phyloP scores from a whole-genome alignment of 768 basidiomycete genomes.

The Mycena metata region DNA sequence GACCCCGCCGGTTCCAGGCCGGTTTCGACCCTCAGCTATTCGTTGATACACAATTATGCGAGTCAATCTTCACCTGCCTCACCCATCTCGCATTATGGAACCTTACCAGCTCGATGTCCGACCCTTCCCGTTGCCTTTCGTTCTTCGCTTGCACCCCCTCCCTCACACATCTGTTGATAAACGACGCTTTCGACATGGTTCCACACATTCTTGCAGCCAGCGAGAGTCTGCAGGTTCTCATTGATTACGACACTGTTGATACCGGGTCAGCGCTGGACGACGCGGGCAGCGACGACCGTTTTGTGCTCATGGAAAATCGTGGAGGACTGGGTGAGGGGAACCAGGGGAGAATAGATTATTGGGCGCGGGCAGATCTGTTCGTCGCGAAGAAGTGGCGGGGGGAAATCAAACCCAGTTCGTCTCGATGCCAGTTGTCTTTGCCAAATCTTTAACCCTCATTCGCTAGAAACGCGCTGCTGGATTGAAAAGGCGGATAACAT shows the following conservation, averaged over 20 bases:
- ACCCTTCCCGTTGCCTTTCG: background rate
- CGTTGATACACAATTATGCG: background rate
- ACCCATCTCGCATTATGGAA: background rate
- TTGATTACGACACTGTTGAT: no score
- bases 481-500: no score
- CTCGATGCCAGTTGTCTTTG: background rate
- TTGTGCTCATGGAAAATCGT: background rate
- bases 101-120: background rate
- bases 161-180: background rate
- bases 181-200: background rate
- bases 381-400: conserved; percentile 5
- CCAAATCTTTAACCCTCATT: background rate
- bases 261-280: no score
- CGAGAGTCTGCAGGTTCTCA: background rate
- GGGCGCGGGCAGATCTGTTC: conserved; percentile 10
- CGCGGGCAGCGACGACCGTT: background rate
- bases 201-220: background rate
- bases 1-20: background rate
- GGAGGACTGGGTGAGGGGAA: no score
- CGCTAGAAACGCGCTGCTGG: no score
- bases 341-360: no score
- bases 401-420: background rate
- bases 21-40: no score
- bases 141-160: background rate
- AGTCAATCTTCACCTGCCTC: background rate